Percentiles rank a stretch among this genome's conserved stretches.
Evolutionary conservation across 2,329 filamentous ascomycete species (phyloP).

Genomic region (Neocatenulostroma microsporum): DNA sequence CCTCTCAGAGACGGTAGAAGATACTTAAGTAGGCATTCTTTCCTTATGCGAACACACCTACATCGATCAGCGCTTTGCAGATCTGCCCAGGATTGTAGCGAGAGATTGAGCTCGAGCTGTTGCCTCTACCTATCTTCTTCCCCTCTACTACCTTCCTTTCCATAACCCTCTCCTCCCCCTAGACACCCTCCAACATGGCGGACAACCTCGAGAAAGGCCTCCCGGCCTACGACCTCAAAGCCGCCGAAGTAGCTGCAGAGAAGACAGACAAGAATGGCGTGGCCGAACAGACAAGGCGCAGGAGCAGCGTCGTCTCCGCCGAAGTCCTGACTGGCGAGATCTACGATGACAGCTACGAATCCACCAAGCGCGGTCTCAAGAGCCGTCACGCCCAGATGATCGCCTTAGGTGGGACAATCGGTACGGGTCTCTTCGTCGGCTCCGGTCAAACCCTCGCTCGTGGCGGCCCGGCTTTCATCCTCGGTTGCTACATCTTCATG

Average conservation of each 20-base stretch:
- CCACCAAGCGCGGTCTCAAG: slow-evolving; percentile 34
- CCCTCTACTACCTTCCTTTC: too few relatives aligned
- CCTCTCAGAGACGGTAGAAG: too few relatives aligned
- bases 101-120: too few relatives aligned
- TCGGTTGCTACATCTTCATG: slow-evolving; percentile 26
- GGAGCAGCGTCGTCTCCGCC: slow-evolving; percentile 13
- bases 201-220: slow-evolving; percentile 4
- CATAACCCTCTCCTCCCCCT: too few relatives aligned
- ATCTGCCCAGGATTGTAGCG: too few relatives aligned
- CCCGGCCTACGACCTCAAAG: slow-evolving; percentile 5
- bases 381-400: slow-evolving; percentile 32
- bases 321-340: slow-evolving; percentile 19
- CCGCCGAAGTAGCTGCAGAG: not conserved
- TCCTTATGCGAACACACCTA: too few relatives aligned
- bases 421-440: slow-evolving; percentile 30
- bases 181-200: slow-evolving; percentile 12
- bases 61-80: too few relatives aligned
- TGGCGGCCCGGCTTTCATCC: slow-evolving; percentile 29
- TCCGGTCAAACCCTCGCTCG: slow-evolving; percentile 25
- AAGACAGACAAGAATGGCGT: slow-evolving; percentile 9
- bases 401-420: slow-evolving; percentile 23
- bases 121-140: too few relatives aligned
- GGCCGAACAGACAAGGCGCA: slow-evolving; percentile 5
- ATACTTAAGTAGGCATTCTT: too few relatives aligned
- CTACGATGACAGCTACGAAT: slow-evolving; percentile 26